Conservation (phyloP, 139 green algal genomes). For the Prasinococcaceae sp. region DNA sequence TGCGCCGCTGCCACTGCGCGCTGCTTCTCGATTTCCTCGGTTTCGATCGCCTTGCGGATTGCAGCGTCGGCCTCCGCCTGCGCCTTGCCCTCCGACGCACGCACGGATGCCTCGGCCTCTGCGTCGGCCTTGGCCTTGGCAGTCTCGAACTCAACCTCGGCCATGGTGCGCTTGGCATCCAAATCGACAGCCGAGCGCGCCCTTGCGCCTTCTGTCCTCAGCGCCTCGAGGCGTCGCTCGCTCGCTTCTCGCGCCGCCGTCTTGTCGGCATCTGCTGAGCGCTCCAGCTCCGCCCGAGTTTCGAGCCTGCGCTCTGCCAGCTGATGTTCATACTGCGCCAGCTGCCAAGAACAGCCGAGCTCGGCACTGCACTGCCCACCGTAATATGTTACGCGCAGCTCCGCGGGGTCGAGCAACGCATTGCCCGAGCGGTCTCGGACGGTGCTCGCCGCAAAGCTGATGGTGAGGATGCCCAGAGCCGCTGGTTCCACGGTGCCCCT, state of each 20-base stretch:
- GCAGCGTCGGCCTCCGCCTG: too few relatives aligned
- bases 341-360: slow-evolving; percentile 10
- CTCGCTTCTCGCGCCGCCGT: neutral
- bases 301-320: slow-evolving; percentile 2
- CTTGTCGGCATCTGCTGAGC: neutral
- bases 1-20: neutral
- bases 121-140: neutral
- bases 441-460: neutral
- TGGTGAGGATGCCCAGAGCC: neutral
- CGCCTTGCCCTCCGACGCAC: neutral
- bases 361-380: slow-evolving; percentile 14
- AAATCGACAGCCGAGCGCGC: too few relatives aligned
- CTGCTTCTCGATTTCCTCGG: neutral
- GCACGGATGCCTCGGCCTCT: neutral
- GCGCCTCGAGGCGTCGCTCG: neutral
- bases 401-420: neutral
- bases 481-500: neutral
- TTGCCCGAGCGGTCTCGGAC: neutral
- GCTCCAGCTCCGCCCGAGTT: slow-evolving; percentile 6
- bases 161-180: too few relatives aligned
- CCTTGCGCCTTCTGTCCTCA: neutral
- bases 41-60: neutral
- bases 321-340: slow-evolving; percentile 15
- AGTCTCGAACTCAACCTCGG: neutral
- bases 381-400: neutral